Evolutionary conservation across 768 basidiomycete genomes (phyloP).

Genomic region (Cyclocybe cylindracea): DNA sequence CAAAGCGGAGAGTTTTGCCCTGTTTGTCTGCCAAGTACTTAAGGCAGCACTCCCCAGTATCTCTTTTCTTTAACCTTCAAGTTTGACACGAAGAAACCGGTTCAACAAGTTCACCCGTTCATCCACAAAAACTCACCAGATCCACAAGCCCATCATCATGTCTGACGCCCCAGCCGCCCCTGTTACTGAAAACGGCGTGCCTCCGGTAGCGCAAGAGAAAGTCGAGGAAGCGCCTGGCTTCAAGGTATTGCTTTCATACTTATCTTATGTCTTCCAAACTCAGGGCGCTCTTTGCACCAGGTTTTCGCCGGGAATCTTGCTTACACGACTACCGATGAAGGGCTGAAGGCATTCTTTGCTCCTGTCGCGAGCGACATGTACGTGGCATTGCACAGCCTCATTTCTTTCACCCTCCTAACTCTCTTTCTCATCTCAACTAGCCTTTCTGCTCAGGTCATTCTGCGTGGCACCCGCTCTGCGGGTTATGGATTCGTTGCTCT

Average conservation of each 20-base stretch:
- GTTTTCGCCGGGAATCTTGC: constrained; percentile 96
- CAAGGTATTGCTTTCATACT: constrained; percentile 56
- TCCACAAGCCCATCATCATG: constrained; percentile 63
- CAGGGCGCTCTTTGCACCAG: constrained; percentile 37
- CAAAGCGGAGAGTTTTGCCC: constrained; percentile 29
- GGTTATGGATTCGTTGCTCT: constrained; percentile 94
- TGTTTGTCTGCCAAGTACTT: constrained; percentile 42
- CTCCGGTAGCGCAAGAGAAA: constrained; percentile 72
- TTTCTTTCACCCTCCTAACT: constrained; percentile 13
- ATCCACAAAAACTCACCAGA: constrained; percentile 54
- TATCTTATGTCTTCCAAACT: constrained; percentile 19
- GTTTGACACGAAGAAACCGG: constrained; percentile 84
- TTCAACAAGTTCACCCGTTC: constrained; percentile 72
- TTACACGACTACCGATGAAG: constrained; percentile 91
- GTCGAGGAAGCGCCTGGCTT: constrained; percentile 75
- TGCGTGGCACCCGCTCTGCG: constrained; percentile 82
- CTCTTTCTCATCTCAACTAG: constrained; percentile 37
- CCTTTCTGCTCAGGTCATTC: constrained; percentile 82
- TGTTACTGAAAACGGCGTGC: constrained; percentile 82
- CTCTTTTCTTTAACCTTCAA: constrained; percentile 76
- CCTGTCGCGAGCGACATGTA: constrained; percentile 88
- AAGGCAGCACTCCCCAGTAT: constrained; percentile 26
- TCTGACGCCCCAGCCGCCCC: constrained; percentile 89
- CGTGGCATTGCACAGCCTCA: constrained; percentile 53
- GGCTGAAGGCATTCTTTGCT: constrained; percentile 93